Base-by-base conservation (phyloP, 163 green algal species). In the Coccomyxa subellipsoidea region DNA sequence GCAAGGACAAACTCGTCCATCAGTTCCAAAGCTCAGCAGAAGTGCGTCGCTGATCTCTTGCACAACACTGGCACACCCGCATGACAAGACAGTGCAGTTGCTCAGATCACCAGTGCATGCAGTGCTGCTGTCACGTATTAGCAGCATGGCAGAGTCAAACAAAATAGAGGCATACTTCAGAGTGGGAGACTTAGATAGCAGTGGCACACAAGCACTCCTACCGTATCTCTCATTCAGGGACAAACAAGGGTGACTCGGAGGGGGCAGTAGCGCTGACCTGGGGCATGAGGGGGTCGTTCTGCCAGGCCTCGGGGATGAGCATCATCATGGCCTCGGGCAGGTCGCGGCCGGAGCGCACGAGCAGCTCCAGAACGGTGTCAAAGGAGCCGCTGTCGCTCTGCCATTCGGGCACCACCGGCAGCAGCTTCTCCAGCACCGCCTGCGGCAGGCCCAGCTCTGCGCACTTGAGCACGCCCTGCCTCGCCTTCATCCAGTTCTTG, bases 221-320 rank as follows among this genome's bases (percentile, higher is more conserved):
- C 40, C 10, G 40, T 54, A 54, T 54, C 40, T 54, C 40, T 54
- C 10, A n/a, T n/a, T n/a, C n/a, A n/a, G n/a, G n/a, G n/a, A n/a
- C n/a, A n/a, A n/a, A n/a, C n/a, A n/a, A n/a, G n/a, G 40, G 40
- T 54, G 8, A 8, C 10, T 23, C 10, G 40, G 8, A 54, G 1
- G 21, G 47, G 47, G 1, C 21, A 73, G 27, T 0, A 40, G 32
- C 0, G 38, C 27, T 18, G 66, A 92, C 91, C 88, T 93, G 87
- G 35, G 81, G 29, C 94, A 97, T 97, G 32, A 95, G 88, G 10
- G 84, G 79, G 82, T 95, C 92, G 80, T 97, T 96, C 88, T 97
- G 94, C 94, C 94, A 98, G 27, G 95, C 95, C 89, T 99, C 95
- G 3, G 95, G 95, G 83, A 99, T 98, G 76, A 99, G 93, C 90